A percentile compares a stretch with the other conserved stretches of the same genome.
phyloP scores from a whole-genome alignment of 2,329 filamentous ascomycete species.

The Ceratocystis cubensis region DNA sequence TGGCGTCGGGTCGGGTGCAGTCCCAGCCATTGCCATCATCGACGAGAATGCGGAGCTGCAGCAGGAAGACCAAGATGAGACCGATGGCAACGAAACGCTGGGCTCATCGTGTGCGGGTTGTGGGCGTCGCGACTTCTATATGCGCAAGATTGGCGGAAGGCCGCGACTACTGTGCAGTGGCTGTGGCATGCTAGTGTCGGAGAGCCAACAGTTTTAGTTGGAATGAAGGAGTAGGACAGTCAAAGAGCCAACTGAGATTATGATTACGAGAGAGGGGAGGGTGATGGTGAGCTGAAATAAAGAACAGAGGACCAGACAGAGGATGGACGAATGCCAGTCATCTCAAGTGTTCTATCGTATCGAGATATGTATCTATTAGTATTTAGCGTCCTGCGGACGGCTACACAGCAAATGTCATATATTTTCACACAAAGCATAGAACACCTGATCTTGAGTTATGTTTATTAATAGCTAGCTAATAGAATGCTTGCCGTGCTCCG shows the following conservation, averaged over 20 bases:
- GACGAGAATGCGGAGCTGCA: background rate
- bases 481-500: background rate
- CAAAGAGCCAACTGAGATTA: no score
- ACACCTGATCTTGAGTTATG: background rate
- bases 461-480: background rate
- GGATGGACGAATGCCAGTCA: no score
- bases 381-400: background rate
- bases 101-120: constrained; percentile 12
- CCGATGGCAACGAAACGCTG: background rate
- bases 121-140: constrained; percentile 12
- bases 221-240: background rate
- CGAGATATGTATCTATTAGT: background rate
- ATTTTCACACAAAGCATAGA: background rate
- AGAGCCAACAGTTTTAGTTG: background rate
- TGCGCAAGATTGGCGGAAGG: constrained; percentile 12
- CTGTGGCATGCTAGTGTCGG: constrained; percentile 10
- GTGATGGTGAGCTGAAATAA: no score
- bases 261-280: no score
- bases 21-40: background rate
- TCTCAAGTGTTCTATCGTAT: background rate
- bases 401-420: background rate
- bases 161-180: constrained; percentile 7
- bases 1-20: background rate
- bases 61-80: background rate
- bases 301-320: no score